These are phyloP conservation scores for Penicillium flavigenum DNA, from an alignment of 495 filamentous ascomycete genomes.

Conservation along the genomic window DNA sequence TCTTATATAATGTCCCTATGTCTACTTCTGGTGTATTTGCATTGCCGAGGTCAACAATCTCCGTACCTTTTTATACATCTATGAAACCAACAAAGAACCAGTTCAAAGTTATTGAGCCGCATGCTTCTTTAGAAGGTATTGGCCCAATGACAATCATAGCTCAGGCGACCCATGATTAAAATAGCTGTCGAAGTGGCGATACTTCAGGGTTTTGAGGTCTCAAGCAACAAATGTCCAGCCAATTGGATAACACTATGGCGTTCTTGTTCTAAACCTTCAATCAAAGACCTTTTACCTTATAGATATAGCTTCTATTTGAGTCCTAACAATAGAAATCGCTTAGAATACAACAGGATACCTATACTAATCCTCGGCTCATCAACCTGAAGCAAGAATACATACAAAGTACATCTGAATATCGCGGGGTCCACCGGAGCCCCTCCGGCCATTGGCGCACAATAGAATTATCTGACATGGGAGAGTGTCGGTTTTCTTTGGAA, in stretches of 20 bases:
- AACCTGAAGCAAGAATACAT: neutral
- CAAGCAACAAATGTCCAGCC: conserved; percentile 6
- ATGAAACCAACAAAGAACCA: neutral
- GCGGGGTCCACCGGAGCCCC: conserved; percentile 31
- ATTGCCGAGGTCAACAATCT: conserved; percentile 7
- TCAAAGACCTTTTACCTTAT: neutral
- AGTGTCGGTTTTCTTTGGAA: neutral
- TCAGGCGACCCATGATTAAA: neutral
- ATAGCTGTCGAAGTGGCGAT: conserved; percentile 11
- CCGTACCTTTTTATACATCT: neutral
- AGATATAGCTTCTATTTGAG: neutral
- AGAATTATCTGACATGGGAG: conserved; percentile 10
- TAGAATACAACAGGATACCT: neutral
- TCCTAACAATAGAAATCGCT: neutral
- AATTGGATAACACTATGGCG: conserved; percentile 7
- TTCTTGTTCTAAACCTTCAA: neutral
- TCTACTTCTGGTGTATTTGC: neutral
- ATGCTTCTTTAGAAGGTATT: neutral
- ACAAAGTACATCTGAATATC: conserved; percentile 6
- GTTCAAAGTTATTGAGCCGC: conserved; percentile 3
- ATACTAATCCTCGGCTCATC: neutral
- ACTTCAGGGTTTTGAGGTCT: conserved; percentile 12
- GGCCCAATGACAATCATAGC: neutral
- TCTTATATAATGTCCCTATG: neutral
- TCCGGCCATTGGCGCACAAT: conserved; percentile 23